These are phyloP conservation scores for Gyromitra esculenta DNA, from an alignment of 2,329 filamentous ascomycete species.

Conservation along the genomic window DNA sequence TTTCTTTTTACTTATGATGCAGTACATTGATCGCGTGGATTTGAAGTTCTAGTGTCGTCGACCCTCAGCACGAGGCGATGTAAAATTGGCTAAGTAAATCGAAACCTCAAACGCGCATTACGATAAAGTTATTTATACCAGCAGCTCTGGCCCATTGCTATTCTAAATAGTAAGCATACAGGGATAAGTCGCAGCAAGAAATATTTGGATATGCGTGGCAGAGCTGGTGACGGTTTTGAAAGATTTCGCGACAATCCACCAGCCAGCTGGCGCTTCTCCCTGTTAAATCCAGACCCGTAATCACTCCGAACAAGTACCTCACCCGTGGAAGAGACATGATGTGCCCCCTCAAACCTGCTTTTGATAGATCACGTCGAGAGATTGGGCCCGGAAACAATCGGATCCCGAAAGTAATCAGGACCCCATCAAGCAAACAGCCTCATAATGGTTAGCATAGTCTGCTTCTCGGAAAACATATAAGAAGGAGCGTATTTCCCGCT, in stretches of 20 bases:
- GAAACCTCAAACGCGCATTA: too few species aligned
- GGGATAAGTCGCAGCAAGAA: too few species aligned
- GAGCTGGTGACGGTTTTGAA: too few species aligned
- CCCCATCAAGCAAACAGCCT: not conserved
- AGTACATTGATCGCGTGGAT: not conserved
- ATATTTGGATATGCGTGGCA: too few species aligned
- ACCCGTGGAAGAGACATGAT: too few species aligned
- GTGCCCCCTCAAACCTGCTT: not conserved
- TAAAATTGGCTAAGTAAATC: not conserved
- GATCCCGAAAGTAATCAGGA: not conserved
- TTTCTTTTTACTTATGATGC: not conserved
- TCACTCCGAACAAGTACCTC: too few species aligned
- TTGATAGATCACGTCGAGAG: not conserved
- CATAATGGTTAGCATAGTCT: not conserved
- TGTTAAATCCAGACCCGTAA: too few species aligned
- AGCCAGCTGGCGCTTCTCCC: too few species aligned
- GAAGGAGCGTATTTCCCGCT: not conserved
- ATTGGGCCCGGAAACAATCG: not conserved
- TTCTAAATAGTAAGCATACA: too few species aligned
- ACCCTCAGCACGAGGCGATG: not conserved
- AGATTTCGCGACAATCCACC: too few species aligned
- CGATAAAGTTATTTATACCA: not conserved
- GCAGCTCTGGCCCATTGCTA: not conserved
- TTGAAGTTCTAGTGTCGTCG: too few species aligned
- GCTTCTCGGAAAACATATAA: not conserved